A percentile compares a stretch with the other conserved stretches of the same genome.
These are phyloP conservation scores for Schizophyllum amplum DNA, from an alignment of 1,284 basidiomycete genomes.

Conservation along the genomic window DNA sequence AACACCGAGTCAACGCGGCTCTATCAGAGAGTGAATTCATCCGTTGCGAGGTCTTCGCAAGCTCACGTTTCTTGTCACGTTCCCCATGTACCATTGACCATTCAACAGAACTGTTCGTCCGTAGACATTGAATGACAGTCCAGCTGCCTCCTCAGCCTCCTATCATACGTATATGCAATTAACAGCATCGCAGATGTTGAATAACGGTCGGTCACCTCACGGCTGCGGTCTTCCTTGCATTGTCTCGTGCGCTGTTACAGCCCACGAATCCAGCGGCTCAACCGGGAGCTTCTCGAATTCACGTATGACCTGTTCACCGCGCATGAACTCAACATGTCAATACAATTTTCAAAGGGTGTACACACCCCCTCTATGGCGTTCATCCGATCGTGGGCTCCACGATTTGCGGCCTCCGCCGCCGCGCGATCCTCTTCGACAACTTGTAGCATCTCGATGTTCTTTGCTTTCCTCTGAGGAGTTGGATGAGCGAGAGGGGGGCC, in stretches of 20 bases:
- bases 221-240: background rate
- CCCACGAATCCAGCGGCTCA: background rate
- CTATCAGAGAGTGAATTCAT: no score
- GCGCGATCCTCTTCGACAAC: slow-evolving; percentile 41
- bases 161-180: no score
- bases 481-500: background rate
- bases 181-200: no score
- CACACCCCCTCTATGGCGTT: background rate
- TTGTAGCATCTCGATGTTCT: slow-evolving; percentile 40
- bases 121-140: no score
- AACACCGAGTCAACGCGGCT: no score
- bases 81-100: no score
- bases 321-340: background rate
- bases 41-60: no score
- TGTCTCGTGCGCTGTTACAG: background rate
- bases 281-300: background rate
- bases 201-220: no score
- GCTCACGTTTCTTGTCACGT: no score
- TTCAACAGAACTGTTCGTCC: no score
- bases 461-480: slow-evolving; percentile 15
- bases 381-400: slow-evolving; percentile 3
- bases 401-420: slow-evolving; percentile 37
- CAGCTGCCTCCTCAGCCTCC: no score
- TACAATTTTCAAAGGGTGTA: background rate
- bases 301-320: background rate